Evolutionary conservation across 768 basidiomycete genomes (phyloP).

Genomic region (Mycena haematopus): DNA sequence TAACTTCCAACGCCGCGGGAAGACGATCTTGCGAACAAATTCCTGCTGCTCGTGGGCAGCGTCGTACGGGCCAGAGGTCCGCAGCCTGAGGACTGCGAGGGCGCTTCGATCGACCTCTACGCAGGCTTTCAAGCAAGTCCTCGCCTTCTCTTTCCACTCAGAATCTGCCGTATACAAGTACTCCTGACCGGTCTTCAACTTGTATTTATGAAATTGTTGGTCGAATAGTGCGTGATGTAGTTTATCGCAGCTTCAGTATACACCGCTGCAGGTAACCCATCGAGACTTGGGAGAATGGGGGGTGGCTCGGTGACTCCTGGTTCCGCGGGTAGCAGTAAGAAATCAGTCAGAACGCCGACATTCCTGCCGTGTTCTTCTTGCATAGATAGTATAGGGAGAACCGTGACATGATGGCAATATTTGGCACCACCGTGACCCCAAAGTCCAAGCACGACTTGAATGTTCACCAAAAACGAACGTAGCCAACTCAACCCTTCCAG

Average conservation of each 20-base stretch:
- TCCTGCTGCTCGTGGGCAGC: constrained; percentile 4
- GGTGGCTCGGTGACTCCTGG: constrained; percentile 3
- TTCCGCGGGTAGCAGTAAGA: not conserved
- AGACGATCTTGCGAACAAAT: not conserved
- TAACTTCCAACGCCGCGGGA: constrained; percentile 3
- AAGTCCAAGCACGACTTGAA: too few species aligned
- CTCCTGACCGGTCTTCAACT: not conserved
- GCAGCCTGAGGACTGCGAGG: constrained; percentile 6
- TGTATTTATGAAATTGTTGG: not conserved
- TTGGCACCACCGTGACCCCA: too few species aligned
- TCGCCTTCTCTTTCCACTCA: constrained; percentile 10
- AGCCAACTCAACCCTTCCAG: too few species aligned
- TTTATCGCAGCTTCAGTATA: constrained; percentile 3
- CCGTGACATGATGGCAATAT: too few species aligned
- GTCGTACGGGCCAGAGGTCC: constrained; percentile 3
- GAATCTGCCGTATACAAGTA: not conserved
- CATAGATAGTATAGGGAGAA: too few species aligned
- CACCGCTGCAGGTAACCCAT: constrained; percentile 1
- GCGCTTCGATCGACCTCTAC: not conserved
- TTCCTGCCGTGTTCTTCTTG: too few species aligned
- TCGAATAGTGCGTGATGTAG: not conserved
- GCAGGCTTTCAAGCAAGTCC: not conserved
- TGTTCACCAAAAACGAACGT: too few species aligned
- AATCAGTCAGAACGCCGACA: too few species aligned
- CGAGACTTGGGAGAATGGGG: not conserved